phyloP scores from a whole-genome alignment of 371 early-diverging fungal species.

The Actinomucor elegans region DNA sequence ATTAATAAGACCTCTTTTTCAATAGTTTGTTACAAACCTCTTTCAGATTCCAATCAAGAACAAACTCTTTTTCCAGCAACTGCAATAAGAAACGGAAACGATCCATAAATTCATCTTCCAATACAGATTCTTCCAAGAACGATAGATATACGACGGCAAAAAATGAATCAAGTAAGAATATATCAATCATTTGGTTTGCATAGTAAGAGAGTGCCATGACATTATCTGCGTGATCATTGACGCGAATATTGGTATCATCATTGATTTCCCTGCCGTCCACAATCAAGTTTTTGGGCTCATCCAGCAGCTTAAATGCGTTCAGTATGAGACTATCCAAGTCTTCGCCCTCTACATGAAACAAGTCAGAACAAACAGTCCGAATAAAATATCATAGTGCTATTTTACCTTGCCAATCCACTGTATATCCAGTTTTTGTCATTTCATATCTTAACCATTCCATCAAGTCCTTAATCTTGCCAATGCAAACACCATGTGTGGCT shows the following conservation, averaged over 20 bases:
- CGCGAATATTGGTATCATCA: slow-evolving; percentile 50
- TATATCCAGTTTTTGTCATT: slow-evolving; percentile 22
- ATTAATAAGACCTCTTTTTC: not conserved
- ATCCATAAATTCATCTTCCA: slow-evolving; percentile 48
- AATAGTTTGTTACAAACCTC: slow-evolving; percentile 19
- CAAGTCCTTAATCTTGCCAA: slow-evolving; percentile 49
- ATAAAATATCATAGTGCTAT: too few species aligned
- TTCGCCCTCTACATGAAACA: slow-evolving; percentile 48
- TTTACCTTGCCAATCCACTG: slow-evolving; percentile 48
- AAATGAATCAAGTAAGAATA: slow-evolving; percentile 45
- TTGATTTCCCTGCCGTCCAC: slow-evolving; percentile 47
- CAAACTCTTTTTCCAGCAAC: slow-evolving; percentile 48
- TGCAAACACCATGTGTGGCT: slow-evolving; percentile 43
- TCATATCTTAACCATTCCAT: slow-evolving; percentile 44
- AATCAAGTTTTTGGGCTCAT: slow-evolving; percentile 46
- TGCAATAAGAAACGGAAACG: slow-evolving; percentile 49
- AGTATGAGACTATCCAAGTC: slow-evolving; percentile 43
- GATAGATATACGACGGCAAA: slow-evolving; percentile 49
- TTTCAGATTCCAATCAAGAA: slow-evolving; percentile 40
- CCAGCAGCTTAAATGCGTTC: slow-evolving; percentile 40
- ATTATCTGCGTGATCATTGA: slow-evolving; percentile 54
- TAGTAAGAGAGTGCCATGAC: slow-evolving; percentile 51
- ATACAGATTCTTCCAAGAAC: slow-evolving; percentile 31
- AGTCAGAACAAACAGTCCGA: too few species aligned
- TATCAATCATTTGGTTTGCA: slow-evolving; percentile 47